Conservation (phyloP, 257 asterid species). For the Gentiana dahurica region DNA sequence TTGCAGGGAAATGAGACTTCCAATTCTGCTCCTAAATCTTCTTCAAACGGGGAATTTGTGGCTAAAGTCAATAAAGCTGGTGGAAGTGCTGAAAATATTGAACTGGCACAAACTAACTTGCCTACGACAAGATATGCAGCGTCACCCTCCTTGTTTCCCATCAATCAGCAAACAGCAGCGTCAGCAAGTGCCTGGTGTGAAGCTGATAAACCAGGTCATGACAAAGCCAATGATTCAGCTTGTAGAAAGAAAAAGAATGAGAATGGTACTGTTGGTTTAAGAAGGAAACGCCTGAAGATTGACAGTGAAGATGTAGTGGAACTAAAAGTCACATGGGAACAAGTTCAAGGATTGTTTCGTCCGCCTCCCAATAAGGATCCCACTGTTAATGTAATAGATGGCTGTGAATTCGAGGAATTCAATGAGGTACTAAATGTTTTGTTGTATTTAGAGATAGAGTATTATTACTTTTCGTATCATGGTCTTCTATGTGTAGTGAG, state of each 20-base stretch:
- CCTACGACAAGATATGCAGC: conserved; percentile 23
- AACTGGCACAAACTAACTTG: conserved; percentile 20
- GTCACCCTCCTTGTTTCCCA: conserved; percentile 16
- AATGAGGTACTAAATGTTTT: conserved; percentile 44
- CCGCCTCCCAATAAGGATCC: conserved; percentile 51
- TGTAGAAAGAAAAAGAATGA: conserved; percentile 54
- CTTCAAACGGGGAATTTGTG: conserved; percentile 30
- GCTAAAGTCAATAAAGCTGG: conserved; percentile 26
- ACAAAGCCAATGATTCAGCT: conserved; percentile 30
- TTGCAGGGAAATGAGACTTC: conserved; percentile 56
- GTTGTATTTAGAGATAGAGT: conserved; percentile 1
- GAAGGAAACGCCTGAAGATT: conserved; percentile 51
- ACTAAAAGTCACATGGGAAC: conserved; percentile 67
- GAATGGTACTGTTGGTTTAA: conserved; percentile 35
- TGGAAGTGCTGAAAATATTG: conserved; percentile 28
- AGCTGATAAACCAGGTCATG: conserved; percentile 21
- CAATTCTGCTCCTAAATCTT: conserved; percentile 17
- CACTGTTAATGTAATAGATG: conserved; percentile 49
- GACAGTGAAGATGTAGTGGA: conserved; percentile 48
- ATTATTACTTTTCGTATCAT: background rate
- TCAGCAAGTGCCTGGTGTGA: conserved; percentile 21
- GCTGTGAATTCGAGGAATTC: conserved; percentile 81
- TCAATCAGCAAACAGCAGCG: conserved; percentile 26
- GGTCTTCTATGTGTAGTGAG: background rate
- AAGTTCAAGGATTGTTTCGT: conserved; percentile 84